A percentile compares a stretch with the other conserved stretches of the same genome.
phyloP scores from a whole-genome alignment of 208 protist genomes.

The Entamoeba nuttalli region DNA sequence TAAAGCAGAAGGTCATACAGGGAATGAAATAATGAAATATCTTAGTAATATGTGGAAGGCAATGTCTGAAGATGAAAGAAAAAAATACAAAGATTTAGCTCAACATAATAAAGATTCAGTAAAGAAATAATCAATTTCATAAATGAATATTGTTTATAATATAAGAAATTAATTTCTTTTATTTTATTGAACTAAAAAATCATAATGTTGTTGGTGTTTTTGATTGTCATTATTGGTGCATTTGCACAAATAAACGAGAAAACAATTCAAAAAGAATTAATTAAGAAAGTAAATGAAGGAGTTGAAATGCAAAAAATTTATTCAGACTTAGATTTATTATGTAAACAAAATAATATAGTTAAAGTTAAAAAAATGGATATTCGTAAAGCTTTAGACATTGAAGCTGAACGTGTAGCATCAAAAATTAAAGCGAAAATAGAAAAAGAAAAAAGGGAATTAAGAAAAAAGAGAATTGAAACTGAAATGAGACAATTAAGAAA shows the following conservation, averaged over 20 bases:
- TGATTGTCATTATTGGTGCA: background rate
- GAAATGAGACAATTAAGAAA: background rate
- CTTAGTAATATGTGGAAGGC: no score
- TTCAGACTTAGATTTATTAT: background rate
- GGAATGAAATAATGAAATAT: no score
- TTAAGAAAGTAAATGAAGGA: background rate
- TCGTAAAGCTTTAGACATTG: background rate
- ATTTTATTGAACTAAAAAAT: background rate
- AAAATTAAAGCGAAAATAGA: background rate
- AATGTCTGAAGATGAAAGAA: no score
- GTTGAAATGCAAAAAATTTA: background rate
- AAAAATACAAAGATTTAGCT: no score
- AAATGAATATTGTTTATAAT: no score
- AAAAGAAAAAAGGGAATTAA: background rate
- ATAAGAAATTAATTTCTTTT: no score
- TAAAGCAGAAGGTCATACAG: no score
- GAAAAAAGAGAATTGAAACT: background rate
- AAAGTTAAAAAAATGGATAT: background rate
- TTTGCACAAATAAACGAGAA: background rate
- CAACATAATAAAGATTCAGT: no score
- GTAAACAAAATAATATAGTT: background rate
- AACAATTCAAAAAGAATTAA: background rate
- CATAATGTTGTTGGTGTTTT: background rate
- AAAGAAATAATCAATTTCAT: no score
- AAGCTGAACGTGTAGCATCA: background rate